Base-by-base conservation (phyloP, 2,329 filamentous ascomycete genomes). In the Aspergillus sclerotialis region DNA sequence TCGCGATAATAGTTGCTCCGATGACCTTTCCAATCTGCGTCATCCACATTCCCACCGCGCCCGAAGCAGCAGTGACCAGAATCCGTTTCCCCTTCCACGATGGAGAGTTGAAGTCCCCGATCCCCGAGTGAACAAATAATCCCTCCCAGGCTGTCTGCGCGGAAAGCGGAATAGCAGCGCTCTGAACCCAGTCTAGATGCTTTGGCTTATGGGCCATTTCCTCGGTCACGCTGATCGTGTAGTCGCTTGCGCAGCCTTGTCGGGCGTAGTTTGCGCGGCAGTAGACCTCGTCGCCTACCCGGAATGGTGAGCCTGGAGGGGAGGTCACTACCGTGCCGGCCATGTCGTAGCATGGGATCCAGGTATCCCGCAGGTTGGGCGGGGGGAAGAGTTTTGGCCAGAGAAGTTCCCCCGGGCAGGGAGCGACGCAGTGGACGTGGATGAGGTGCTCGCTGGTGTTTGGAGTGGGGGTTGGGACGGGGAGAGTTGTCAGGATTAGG, bases 101-200 rank as follows among this genome's bases (percentile, higher is more conserved):
- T 4, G 17, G 14, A 13, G 30, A 18, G 18, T 42, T 40, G n/a
- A 39, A 12, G 3, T 40, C 36, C 7, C 36, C 44, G 12, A 46
- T 19, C 5, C 56, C 54, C 2, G 47, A 50, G 36, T 63, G 50
- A n/a, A 57, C 53, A 30, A 70, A 69, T 2, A 71, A 43, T 5
- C 55, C 58, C 46, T 70, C 66, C 56, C 58, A 67, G 5, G 65
- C 67, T 35, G 61, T 69, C 41, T 64, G 30, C 6, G 61, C 60
- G 7, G 53, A 60, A 37, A 69, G 47, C 12, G 65, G 63, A 4
- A 67, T 46, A 4, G 58, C 52, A 2, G 63, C 63, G 4, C 60
- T 55, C 33, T 63, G 55, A 1, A 41, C 55, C 55, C 57, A 63
- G 16, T 43, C 53, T 6, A 69, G 23, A 8, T 44, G 52, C 35